Evolutionary conservation across 1,284 basidiomycete genomes (phyloP).

Genomic region (Schizophyllum commune): DNA sequence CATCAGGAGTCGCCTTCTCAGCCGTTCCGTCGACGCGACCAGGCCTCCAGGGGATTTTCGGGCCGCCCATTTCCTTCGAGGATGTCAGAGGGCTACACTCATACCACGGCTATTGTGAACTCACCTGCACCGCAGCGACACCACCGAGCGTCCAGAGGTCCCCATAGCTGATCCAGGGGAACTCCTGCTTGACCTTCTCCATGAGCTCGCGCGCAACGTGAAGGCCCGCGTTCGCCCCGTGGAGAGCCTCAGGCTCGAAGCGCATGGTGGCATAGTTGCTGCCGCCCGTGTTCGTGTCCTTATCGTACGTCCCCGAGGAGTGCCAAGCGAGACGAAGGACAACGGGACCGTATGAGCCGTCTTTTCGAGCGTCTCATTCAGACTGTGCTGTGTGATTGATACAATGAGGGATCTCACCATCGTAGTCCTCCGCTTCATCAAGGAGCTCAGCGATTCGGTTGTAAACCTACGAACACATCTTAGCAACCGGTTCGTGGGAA

Average conservation of each 20-base stretch:
- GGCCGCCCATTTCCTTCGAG: constrained; percentile 67
- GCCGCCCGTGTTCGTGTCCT: constrained; percentile 81
- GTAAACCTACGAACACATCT: constrained; percentile 57
- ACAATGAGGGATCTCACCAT: constrained; percentile 45
- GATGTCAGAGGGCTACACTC: background rate
- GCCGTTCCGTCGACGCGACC: constrained; percentile 82
- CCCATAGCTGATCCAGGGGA: constrained; percentile 89
- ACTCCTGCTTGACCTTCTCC: constrained; percentile 83
- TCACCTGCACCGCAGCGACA: constrained; percentile 72
- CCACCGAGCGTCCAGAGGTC: constrained; percentile 93
- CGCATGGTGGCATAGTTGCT: constrained; percentile 96
- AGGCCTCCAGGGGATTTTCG: constrained; percentile 81
- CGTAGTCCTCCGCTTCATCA: constrained; percentile 74
- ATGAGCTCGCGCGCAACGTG: constrained; percentile 77
- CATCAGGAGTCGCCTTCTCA: constrained; percentile 80
- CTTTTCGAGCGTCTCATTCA: constrained; percentile 31
- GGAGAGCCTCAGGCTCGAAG: constrained; percentile 78
- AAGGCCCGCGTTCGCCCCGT: constrained; percentile 87
- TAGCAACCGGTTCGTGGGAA: background rate
- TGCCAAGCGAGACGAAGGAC: constrained; percentile 95
- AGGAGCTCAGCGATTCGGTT: constrained; percentile 73
- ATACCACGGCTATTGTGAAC: background rate
- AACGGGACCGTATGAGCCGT: constrained; percentile 89
- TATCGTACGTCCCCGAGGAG: constrained; percentile 86
- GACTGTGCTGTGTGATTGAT: constrained; percentile 1